Conservation (phyloP, 176 grass and related monocot genomes). For the Phoenix roebelenii region DNA sequence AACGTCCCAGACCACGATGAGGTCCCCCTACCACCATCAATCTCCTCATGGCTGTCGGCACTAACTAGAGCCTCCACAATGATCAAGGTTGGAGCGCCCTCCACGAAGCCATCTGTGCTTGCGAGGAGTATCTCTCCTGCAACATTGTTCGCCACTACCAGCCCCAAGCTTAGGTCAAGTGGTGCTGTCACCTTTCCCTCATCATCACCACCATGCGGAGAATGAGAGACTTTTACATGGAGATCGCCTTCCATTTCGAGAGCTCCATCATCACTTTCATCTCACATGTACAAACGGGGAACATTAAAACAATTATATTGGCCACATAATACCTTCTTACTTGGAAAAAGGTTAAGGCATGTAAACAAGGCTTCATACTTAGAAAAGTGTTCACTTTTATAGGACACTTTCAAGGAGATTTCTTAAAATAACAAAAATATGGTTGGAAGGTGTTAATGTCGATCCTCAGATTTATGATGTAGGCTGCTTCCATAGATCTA, state of each 20-base stretch:
- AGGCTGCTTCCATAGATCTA: too few species aligned
- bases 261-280: constrained; percentile 7
- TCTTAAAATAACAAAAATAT: too few species aligned
- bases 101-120: neutral
- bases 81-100: neutral
- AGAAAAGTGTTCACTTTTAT: too few species aligned
- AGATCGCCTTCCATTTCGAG: constrained; percentile 11
- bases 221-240: constrained; percentile 9
- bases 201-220: neutral
- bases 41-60: neutral
- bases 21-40: neutral
- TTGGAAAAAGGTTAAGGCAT: too few species aligned
- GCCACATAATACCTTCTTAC: too few species aligned
- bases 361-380: too few species aligned
- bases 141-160: constrained; percentile 1
- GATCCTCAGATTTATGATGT: too few species aligned
- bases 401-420: too few species aligned
- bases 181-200: neutral
- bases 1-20: neutral
- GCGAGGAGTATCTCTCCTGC: neutral
- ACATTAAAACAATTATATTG: too few species aligned
- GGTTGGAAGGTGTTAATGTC: too few species aligned
- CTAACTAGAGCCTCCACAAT: constrained; percentile 4
- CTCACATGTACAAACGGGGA: neutral
- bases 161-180: neutral